Conservation (phyloP, 2,329 filamentous ascomycete genomes). For the Trichoderma sp. region DNA sequence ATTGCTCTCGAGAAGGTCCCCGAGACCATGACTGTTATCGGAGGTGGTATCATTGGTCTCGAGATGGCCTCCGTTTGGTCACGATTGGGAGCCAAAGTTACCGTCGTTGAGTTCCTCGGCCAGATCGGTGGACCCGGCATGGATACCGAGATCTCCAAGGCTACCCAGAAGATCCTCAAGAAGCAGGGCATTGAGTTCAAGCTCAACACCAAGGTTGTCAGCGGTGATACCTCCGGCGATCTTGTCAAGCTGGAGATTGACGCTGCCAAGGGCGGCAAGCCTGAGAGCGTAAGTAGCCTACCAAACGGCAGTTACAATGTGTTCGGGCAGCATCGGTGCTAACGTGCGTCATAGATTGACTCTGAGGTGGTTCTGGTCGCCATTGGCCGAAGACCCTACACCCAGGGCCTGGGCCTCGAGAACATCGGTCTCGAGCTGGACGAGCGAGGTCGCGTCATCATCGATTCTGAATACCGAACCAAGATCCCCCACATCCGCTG, state of each 20-base stretch:
- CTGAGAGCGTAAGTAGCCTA: conserved; percentile 71
- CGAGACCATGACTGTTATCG: conserved; percentile 96
- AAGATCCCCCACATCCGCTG: conserved; percentile 97
- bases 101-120: conserved; percentile 92
- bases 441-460: conserved; percentile 91
- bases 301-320: background rate
- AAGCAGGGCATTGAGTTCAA: conserved; percentile 99
- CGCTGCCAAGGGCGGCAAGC: conserved; percentile 93
- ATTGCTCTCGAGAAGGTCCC: conserved; percentile 88
- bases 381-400: conserved; percentile 96
- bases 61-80: conserved; percentile 99
- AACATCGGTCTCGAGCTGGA: conserved; percentile 91
- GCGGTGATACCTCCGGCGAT: conserved; percentile 79
- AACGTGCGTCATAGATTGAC: conserved; percentile 66
- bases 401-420: conserved; percentile 85
- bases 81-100: conserved; percentile 88
- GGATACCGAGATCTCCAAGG: conserved; percentile 92
- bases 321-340: conserved; percentile 28
- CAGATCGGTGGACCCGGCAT: conserved; percentile 98
- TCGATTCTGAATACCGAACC: conserved; percentile 98
- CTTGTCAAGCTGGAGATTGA: conserved; percentile 83
- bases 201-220: conserved; percentile 91
- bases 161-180: conserved; percentile 85
- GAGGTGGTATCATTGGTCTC: conserved; percentile 96
- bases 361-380: conserved; percentile 95